A percentile compares a stretch with the other conserved stretches of the same genome.
phyloP scores from a whole-genome alignment of 371 early-diverging fungal species.

The Entomophthora muscae region DNA sequence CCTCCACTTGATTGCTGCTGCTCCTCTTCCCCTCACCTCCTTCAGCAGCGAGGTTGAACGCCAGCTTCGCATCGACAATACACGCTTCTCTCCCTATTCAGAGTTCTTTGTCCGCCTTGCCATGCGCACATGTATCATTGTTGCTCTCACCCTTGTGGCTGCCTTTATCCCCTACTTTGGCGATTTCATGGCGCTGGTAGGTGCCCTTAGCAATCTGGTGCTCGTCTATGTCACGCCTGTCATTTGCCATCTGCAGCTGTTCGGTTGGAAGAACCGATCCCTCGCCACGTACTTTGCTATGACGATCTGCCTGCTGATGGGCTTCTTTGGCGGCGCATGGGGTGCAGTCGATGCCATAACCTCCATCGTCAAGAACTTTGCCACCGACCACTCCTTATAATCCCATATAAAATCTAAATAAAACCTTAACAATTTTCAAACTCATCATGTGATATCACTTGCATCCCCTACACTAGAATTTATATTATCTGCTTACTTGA shows the following conservation, averaged over 20 bases:
- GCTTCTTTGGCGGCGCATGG: constrained; percentile 46
- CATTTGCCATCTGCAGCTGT: constrained; percentile 54
- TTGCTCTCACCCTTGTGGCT: constrained; percentile 32
- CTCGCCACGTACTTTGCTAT: background rate
- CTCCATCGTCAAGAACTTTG: background rate
- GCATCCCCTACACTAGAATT: too few relatives aligned
- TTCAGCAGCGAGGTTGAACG: constrained; percentile 47
- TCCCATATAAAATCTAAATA: background rate
- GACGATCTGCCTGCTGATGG: constrained; percentile 20
- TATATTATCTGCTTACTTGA: too few relatives aligned
- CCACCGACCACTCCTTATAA: background rate
- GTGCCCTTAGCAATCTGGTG: constrained; percentile 54
- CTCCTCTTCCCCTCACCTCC: constrained; percentile 59
- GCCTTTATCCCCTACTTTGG: constrained; percentile 60
- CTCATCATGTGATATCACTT: too few relatives aligned
- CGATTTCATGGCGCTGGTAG: constrained; percentile 63
- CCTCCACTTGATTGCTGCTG: constrained; percentile 56
- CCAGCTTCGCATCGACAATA: background rate
- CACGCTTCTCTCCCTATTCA: constrained; percentile 5
- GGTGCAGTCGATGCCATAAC: constrained; percentile 51
- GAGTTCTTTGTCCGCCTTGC: constrained; percentile 34
- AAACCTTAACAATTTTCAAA: too few relatives aligned
- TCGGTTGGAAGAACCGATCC: constrained; percentile 23
- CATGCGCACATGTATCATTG: constrained; percentile 30
- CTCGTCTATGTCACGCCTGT: constrained; percentile 73